Evolutionary conservation across 805 yeast genomes (phyloP).

Genomic region (Sungouiozyma ichnusensis): DNA sequence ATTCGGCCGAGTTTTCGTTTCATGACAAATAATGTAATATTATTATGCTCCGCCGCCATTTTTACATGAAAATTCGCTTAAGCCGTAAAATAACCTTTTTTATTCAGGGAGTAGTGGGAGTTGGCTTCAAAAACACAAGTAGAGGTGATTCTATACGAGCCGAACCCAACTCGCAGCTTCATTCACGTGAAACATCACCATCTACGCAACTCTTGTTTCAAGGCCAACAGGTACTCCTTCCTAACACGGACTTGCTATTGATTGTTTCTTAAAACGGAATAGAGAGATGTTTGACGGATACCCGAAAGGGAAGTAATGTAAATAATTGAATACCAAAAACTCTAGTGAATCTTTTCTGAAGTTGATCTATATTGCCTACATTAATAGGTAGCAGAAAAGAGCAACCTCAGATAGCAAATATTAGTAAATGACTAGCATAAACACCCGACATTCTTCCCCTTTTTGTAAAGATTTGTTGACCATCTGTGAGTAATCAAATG

Average conservation of each 20-base stretch:
- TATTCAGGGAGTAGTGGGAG: too few species aligned
- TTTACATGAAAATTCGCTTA: too few species aligned
- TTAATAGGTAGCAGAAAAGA: neutral
- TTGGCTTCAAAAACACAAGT: too few species aligned
- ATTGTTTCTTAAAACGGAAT: neutral
- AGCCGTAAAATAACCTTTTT: too few species aligned
- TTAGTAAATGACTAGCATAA: neutral
- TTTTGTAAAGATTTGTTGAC: neutral
- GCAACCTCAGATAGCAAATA: neutral
- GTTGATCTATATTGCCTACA: neutral
- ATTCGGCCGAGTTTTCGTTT: too few species aligned
- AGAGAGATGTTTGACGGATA: neutral
- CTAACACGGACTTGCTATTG: neutral
- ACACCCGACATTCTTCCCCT: neutral
- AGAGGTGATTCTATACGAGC: too few species aligned
- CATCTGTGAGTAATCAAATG: neutral
- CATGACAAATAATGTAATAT: too few species aligned
- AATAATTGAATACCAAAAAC: neutral
- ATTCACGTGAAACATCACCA: too few species aligned
- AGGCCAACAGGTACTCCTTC: neutral
- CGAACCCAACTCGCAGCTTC: too few species aligned
- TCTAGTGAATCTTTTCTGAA: too few species aligned
- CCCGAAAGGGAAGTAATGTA: neutral
- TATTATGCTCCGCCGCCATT: too few species aligned
- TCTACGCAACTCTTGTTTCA: too few species aligned